Base-by-base conservation (phyloP, 352 stramenopile genomes). In the Globisporangium paddicum region DNA sequence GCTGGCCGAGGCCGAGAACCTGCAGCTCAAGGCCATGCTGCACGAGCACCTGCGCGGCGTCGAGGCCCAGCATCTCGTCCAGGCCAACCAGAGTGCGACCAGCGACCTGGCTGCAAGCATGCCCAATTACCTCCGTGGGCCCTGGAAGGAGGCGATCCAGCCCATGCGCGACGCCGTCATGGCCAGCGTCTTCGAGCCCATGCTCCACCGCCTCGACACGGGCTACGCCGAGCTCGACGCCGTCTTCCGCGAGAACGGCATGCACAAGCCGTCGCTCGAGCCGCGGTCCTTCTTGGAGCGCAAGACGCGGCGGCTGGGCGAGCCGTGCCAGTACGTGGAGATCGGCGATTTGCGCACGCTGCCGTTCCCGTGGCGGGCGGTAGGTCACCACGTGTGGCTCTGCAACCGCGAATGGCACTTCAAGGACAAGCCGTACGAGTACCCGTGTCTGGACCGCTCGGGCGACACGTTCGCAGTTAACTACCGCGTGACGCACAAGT, bases 21-120 rank as follows among this genome's bases (percentile, higher is more conserved):
- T 18, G 32, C 30, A 58, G 58, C 58, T 63, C n/a, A 48, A 51
- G 19, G 40, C 48, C 49, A 53, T 63, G 47, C 40, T 62, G 28
- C 30, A 41, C 21, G 41, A 48, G 19, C 9, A 18, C 37, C 4
- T 45, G 23, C 23, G 55, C 34, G 25, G 19, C 9, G 9, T 9
- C 13, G 30, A 42, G 10, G 21, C 25, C 26, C 58, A 50, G 32
- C 21, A 8, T 21, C 9, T 38, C 34, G 34, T 10, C 34, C 23
- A 7, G 3, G 5, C 11, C 6, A 14, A 49, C 0, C 8, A 42
- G 18, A 32, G 1, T 28, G 34, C 19, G 40, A 55, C 32, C 44
- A 9, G 26, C 40, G 13, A 32, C 13, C 5, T 5, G 9, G 34
- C 34, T 38, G 16, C 16, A 25, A 46, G 25, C 9, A 34, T 55